A percentile compares a stretch with the other conserved stretches of the same genome.
phyloP scores from a whole-genome alignment of 192 early-diverging fungal species.

The Coemansia sp. region DNA sequence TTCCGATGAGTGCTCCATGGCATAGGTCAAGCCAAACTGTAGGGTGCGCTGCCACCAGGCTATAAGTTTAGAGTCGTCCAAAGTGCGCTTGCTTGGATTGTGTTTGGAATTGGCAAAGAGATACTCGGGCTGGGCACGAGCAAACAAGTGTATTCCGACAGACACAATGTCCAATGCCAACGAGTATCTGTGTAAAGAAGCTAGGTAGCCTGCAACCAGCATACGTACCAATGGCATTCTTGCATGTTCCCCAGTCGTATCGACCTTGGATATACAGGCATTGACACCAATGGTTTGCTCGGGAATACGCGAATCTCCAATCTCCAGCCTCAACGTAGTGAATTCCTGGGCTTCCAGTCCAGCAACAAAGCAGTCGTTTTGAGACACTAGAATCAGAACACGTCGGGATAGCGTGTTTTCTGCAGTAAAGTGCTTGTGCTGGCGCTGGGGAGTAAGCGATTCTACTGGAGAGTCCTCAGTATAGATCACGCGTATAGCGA shows the following conservation, averaged over 20 bases:
- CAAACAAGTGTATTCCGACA: constrained; percentile 65
- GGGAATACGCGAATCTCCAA: constrained; percentile 1
- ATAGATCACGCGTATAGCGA: constrained; percentile 30
- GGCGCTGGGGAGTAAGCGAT: constrained; percentile 39
- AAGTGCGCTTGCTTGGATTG: constrained; percentile 62
- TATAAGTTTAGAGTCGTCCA: constrained; percentile 64
- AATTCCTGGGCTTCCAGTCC: constrained; percentile 48
- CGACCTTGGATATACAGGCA: constrained; percentile 48
- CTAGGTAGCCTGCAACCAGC: constrained; percentile 41
- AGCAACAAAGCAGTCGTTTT: constrained; percentile 26
- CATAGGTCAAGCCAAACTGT: constrained; percentile 14
- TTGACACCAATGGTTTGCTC: constrained; percentile 18
- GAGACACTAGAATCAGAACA: constrained; percentile 32
- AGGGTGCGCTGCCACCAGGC: constrained; percentile 74
- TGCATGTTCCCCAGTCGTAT: constrained; percentile 35
- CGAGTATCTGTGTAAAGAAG: constrained; percentile 28
- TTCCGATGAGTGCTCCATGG: not conserved
- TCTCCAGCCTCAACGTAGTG: constrained; percentile 20
- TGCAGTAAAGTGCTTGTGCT: constrained; percentile 26
- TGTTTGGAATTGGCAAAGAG: constrained; percentile 70
- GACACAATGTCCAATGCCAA: constrained; percentile 6
- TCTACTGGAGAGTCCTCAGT: constrained; percentile 36
- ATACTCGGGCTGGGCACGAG: constrained; percentile 82
- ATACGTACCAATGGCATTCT: constrained; percentile 27
- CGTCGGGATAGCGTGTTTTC: constrained; percentile 37